These are phyloP conservation scores for Scenedesmus sp. DNA, from an alignment of 163 green algal genomes.

Conservation along the genomic window DNA sequence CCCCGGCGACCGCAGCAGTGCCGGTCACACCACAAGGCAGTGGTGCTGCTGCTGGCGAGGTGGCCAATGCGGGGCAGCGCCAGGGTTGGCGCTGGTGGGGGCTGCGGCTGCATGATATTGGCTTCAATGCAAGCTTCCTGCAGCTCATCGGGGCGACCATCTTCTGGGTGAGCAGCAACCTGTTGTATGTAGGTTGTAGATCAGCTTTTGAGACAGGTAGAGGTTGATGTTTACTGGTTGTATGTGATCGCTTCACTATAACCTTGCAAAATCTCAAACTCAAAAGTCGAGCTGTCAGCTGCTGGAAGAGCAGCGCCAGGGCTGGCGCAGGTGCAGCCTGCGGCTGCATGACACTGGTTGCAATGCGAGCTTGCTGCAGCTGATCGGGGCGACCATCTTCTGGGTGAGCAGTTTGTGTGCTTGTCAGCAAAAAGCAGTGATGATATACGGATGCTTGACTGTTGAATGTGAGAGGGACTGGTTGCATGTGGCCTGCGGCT, in stretches of 20 bases:
- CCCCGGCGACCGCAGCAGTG: neutral
- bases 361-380: constrained; percentile 46
- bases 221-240: neutral
- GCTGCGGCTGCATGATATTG: constrained; percentile 23
- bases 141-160: constrained; percentile 50
- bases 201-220: neutral
- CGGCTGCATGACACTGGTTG: constrained; percentile 31
- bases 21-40: neutral
- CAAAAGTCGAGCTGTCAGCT: too few species aligned
- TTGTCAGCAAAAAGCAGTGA: too few species aligned
- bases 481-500: too few species aligned
- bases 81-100: constrained; percentile 39
- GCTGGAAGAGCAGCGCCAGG: neutral
- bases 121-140: constrained; percentile 44
- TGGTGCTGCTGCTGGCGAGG: neutral
- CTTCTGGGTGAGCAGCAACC: constrained; percentile 32
- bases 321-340: constrained; percentile 34
- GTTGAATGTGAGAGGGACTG: too few species aligned
- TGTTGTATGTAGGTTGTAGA: neutral
- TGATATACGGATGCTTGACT: too few species aligned
- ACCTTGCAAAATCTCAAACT: too few species aligned
- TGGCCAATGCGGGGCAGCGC: neutral
- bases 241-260: too few species aligned
- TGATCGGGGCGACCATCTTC: constrained; percentile 48
- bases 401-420: constrained; percentile 17